A percentile compares a stretch with the other conserved stretches of the same genome.
Conservation (phyloP, 2,329 filamentous ascomycete species). For the Emericellopsis atlantica region DNA sequence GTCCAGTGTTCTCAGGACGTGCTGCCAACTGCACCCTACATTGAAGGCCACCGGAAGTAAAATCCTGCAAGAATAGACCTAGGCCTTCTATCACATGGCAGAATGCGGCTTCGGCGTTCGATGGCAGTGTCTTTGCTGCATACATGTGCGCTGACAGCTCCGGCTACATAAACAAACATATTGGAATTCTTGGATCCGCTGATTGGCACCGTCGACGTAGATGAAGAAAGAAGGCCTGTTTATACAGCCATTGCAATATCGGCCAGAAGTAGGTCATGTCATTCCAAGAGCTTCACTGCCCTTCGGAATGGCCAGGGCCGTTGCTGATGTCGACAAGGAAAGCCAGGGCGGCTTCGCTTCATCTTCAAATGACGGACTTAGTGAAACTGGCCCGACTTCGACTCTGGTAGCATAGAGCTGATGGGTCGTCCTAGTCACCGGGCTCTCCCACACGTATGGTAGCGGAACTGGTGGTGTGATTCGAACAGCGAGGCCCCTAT, state of each 20-base stretch:
- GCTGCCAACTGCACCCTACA: too few species aligned
- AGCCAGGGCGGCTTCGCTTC: constrained; percentile 2
- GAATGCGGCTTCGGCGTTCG: not conserved
- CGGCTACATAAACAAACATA: not conserved
- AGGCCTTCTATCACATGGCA: not conserved
- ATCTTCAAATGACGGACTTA: constrained; percentile 1
- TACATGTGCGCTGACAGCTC: not conserved
- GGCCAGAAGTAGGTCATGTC: constrained; percentile 21
- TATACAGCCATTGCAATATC: not conserved
- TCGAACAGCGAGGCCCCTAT: not conserved
- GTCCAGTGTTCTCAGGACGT: too few species aligned
- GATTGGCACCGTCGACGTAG: constrained; percentile 2
- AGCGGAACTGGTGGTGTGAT: constrained; percentile 18
- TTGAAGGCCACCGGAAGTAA: too few species aligned
- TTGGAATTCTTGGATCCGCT: constrained; percentile 1
- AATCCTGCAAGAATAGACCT: too few species aligned
- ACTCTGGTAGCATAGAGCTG: not conserved
- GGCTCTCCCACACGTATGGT: constrained; percentile 17
- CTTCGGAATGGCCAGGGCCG: constrained; percentile 42
- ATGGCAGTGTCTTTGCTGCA: not conserved
- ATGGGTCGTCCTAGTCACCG: constrained; percentile 10
- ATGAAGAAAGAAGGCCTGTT: not conserved
- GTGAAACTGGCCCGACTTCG: not conserved
- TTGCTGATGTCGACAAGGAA: constrained; percentile 36
- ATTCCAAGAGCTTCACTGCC: constrained; percentile 29